phyloP scores from a whole-genome alignment of 306 rosid species.

The Fagus sylvatica region DNA sequence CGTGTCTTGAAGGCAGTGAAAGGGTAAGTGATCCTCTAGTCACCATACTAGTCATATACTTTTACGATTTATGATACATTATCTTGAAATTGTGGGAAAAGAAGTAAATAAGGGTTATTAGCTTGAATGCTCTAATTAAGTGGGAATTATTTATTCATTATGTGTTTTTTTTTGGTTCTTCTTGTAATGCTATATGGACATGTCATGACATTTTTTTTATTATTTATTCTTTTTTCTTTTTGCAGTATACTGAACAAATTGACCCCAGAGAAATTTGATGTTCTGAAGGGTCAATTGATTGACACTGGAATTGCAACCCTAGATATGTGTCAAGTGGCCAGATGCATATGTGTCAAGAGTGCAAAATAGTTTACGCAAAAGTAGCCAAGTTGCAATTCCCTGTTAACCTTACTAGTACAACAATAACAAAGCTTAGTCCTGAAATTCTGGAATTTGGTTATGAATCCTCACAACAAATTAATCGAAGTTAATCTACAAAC shows the following conservation, averaged over 20 bases:
- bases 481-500: no score
- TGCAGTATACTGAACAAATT: constrained; percentile 47
- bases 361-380: no score
- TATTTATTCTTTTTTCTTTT: not conserved
- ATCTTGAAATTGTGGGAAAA: not conserved
- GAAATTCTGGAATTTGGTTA: no score
- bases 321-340: constrained; percentile 14
- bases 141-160: not conserved
- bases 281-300: constrained; percentile 44
- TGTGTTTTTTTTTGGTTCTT: not conserved
- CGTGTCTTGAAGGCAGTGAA: constrained; percentile 43
- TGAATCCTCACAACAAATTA: no score
- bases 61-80: not conserved
- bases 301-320: constrained; percentile 26
- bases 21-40: constrained; percentile 30
- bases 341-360: no score
- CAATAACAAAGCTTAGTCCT: no score
- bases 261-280: constrained; percentile 49
- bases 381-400: no score
- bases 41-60: not conserved
- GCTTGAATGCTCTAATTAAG: not conserved
- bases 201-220: not conserved
- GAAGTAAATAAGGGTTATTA: not conserved
- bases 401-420: no score
- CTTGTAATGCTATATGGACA: not conserved